Base-by-base conservation (phyloP, 2,329 filamentous ascomycete genomes). In the Hypoxylon rubiginosum region DNA sequence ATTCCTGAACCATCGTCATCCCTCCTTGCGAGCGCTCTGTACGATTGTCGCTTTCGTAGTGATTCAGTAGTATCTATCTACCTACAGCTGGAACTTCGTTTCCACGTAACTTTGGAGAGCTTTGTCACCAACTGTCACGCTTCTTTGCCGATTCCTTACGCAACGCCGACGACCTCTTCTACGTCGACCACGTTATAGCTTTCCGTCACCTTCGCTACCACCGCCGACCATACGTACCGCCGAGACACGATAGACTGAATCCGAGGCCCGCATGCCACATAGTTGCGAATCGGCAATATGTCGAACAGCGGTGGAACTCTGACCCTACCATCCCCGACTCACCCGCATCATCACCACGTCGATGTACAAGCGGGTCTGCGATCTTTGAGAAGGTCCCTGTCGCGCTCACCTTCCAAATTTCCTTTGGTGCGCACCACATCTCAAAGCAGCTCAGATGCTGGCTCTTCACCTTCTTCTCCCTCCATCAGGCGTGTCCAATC, bases 391-490 rank as follows among this genome's bases (percentile, higher is more conserved):
- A 92, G 93, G 72, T 97, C 95, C 26, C 85, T 97, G 69, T 97
- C 94, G 62, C 88, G 94, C 73, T 97, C 95, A n/a, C 95, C 95
- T 10, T 97, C 95, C 32, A 97, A 96, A 79, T 95, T 96, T 78
- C 86, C 88, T 61, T 82, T 97, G 36, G 78, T 79, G 54, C 83
- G 84, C 68, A 78, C 82, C 49, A 79, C 79, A 48, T 86, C 85
- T 0, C 81, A 84, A 54, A 74, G 75, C 67, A 80, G 77, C 62
- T 82, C 83, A 13, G 80, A 85, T 21, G 46, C 70, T n/a, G 68
- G 73, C 24, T 88, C 90, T 28, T 85, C 85, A 21, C 82, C 84
- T 58, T 81, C 84, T 66, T 82, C 85, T 8, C 85, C 84, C 4
- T 77, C 75, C 15, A 66, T 71, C 71, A 78, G 68, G 68, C 81